Conservation (phyloP, 2,329 filamentous ascomycete genomes). For the Diaporthe humulicola region DNA sequence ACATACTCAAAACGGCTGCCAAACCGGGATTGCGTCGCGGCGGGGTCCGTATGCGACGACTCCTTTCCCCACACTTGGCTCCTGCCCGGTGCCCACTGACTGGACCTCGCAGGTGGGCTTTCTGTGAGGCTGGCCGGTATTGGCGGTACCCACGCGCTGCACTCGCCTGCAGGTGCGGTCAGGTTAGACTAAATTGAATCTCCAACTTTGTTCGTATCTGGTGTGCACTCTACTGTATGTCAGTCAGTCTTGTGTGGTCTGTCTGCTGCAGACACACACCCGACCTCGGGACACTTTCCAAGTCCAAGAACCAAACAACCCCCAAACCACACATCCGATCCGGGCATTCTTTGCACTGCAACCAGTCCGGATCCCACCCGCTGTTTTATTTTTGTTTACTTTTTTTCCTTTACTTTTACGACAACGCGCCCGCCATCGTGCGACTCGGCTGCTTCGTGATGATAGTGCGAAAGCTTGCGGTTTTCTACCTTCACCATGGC, state of each 20-base stretch:
- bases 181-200: constrained; percentile 15
- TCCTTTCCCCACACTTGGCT: constrained; percentile 28
- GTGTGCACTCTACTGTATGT: too few species aligned
- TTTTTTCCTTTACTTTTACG: background rate
- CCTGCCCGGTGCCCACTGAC: background rate
- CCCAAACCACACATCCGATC: background rate
- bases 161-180: constrained; percentile 21
- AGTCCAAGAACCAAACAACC: background rate
- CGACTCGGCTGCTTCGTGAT: constrained; percentile 36
- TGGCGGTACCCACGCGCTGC: constrained; percentile 19
- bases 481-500: constrained; percentile 57
- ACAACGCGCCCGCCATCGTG: background rate
- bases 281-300: constrained; percentile 19
- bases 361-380: background rate
- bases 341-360: background rate
- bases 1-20: constrained; percentile 30
- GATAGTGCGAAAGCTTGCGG: constrained; percentile 35
- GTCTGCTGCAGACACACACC: background rate
- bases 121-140: background rate
- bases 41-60: constrained; percentile 26
- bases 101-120: constrained; percentile 2
- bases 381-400: background rate
- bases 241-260: background rate
- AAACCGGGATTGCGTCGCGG: constrained; percentile 29
- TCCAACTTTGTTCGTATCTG: constrained; percentile 24